phyloP scores from a whole-genome alignment of 768 basidiomycete genomes.

The Lenzites betulinus region DNA sequence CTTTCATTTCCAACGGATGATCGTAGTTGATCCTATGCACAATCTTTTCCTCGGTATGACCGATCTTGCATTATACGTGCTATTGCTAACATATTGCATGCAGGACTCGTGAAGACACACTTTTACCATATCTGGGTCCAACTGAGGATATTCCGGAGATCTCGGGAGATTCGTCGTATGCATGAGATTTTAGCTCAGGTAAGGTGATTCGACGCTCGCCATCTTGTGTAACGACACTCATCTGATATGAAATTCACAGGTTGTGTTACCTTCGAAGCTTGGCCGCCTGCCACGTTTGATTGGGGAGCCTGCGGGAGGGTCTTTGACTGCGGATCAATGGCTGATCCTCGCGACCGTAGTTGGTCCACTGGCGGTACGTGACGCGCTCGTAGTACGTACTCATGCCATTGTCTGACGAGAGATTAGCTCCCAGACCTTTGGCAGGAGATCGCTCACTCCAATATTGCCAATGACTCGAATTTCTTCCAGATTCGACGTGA shows the following conservation, averaged over 20 bases:
- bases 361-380: conserved; percentile 33
- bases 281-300: conserved; percentile 8
- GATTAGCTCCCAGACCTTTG: background rate
- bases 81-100: background rate
- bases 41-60: conserved; percentile 16
- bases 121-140: conserved; percentile 20
- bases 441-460: too few species aligned
- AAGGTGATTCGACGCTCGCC: conserved; percentile 1
- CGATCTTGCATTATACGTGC: too few species aligned
- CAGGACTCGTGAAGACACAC: conserved; percentile 19
- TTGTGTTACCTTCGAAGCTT: conserved; percentile 30
- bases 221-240: too few species aligned
- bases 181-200: conserved; percentile 19
- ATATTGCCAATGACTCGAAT: too few species aligned
- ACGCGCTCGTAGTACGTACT: background rate
- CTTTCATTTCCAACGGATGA: conserved; percentile 11
- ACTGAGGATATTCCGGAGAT: conserved; percentile 10
- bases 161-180: conserved; percentile 3
- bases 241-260: conserved; percentile 20
- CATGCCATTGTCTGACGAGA: background rate
- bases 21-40: conserved; percentile 22
- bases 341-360: conserved; percentile 31
- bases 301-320: conserved; percentile 15
- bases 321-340: conserved; percentile 26
- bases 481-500: too few species aligned